Conservation (phyloP, 2,329 filamentous ascomycete species). For the Plenodomus tracheiphilus region DNA sequence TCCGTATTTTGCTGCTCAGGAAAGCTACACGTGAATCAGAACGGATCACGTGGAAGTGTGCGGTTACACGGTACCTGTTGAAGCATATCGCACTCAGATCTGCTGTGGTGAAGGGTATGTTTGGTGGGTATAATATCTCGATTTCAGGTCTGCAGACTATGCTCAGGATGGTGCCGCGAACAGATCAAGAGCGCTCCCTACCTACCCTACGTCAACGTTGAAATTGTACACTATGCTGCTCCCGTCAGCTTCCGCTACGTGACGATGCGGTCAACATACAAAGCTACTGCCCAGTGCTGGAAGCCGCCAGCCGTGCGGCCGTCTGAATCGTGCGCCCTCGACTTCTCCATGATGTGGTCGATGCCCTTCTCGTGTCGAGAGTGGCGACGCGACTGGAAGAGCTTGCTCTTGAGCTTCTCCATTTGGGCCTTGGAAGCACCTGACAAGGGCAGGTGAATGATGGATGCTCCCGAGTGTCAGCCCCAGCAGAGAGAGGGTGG, state of each 20-base stretch:
- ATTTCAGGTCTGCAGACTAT: conserved; percentile 42
- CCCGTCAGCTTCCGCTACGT: conserved; percentile 13
- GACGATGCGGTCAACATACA: conserved; percentile 29
- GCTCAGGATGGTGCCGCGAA: conserved; percentile 6
- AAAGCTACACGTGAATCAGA: conserved; percentile 36
- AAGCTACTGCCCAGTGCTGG: conserved; percentile 47
- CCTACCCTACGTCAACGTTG: conserved; percentile 48
- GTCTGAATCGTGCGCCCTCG: conserved; percentile 11
- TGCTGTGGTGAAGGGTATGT: conserved; percentile 40
- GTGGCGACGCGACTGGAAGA: conserved; percentile 29
- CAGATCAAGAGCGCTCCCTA: conserved; percentile 4
- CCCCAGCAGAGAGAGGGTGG: conserved; percentile 1
- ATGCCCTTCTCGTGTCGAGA: conserved; percentile 17
- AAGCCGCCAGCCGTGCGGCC: conserved; percentile 28
- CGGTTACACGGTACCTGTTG: conserved; percentile 37
- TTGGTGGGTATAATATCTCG: conserved; percentile 47
- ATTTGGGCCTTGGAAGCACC: conserved; percentile 26
- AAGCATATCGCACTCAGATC: conserved; percentile 50
- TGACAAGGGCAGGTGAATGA: conserved; percentile 26
- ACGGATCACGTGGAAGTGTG: neutral
- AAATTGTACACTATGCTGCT: conserved; percentile 48
- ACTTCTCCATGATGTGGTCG: conserved; percentile 18
- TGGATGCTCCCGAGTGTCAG: conserved; percentile 9
- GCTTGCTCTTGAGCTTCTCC: conserved; percentile 42
- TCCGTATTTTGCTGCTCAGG: conserved; percentile 49